A percentile compares a stretch with the other conserved stretches of the same genome.
Conservation (phyloP, 1,284 basidiomycete genomes). For the Microbotryum scabiosae region DNA sequence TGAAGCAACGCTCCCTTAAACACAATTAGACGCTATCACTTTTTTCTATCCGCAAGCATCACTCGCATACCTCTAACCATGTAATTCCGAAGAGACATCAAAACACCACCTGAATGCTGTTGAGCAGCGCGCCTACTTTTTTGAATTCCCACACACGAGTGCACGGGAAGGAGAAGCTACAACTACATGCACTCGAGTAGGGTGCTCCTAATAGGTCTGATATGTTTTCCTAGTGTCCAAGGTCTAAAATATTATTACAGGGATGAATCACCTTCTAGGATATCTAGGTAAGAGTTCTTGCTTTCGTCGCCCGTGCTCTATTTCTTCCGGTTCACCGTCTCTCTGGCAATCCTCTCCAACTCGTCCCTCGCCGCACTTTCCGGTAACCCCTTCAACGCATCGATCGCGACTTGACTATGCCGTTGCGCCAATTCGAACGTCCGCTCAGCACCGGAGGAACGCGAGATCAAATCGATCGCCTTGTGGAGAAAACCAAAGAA, state of each 20-base stretch:
- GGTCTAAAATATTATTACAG: no score
- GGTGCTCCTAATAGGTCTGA: no score
- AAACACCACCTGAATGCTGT: neutral
- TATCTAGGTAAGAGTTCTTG: neutral
- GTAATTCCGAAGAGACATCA: no score
- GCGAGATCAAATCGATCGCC: slow-evolving; percentile 65
- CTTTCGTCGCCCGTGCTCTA: no score
- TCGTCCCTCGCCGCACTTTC: slow-evolving; percentile 70
- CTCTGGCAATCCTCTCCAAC: slow-evolving; percentile 46
- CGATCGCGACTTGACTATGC: slow-evolving; percentile 70
- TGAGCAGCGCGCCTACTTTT: no score
- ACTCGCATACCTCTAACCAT: neutral
- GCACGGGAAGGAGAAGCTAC: no score
- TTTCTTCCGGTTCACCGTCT: slow-evolving; percentile 44
- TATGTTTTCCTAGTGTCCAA: no score
- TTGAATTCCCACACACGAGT: no score
- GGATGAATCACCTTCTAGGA: no score
- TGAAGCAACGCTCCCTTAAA: neutral
- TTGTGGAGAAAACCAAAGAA: slow-evolving; percentile 36
- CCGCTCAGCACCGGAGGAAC: slow-evolving; percentile 67
- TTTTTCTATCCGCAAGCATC: neutral
- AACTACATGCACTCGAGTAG: no score
- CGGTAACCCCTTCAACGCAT: slow-evolving; percentile 63
- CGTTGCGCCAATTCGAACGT: slow-evolving; percentile 66
- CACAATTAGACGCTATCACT: neutral